phyloP scores from a whole-genome alignment of 805 yeast species.

The Suhomyces sp. region DNA sequence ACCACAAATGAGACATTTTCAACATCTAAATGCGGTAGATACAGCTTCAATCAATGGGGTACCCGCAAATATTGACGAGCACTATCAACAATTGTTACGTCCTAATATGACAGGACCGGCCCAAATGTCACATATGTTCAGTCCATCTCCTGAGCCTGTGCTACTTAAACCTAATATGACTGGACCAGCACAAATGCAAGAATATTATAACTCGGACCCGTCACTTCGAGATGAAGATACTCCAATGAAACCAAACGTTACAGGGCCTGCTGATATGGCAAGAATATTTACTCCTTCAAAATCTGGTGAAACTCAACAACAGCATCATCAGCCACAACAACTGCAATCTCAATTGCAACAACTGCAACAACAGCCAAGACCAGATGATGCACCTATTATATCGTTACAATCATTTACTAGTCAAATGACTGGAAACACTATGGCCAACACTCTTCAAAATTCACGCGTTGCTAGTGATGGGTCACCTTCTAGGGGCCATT shows the following conservation, averaged over 20 bases:
- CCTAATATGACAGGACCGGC: conserved; percentile 51
- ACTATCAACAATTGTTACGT: conserved; percentile 31
- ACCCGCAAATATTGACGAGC: conserved; percentile 52
- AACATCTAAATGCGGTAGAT: conserved; percentile 70
- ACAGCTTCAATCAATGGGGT: conserved; percentile 72
- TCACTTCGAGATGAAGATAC: conserved; percentile 10
- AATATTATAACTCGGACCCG: conserved; percentile 9
- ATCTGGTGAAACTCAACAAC: conserved; percentile 7
- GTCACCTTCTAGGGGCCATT: conserved; percentile 9
- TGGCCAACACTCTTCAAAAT: conserved; percentile 36
- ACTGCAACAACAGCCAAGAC: not conserved
- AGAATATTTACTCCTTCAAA: conserved; percentile 23
- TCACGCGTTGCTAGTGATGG: conserved; percentile 18
- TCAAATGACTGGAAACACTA: conserved; percentile 41
- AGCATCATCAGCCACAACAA: conserved; percentile 9
- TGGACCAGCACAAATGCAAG: conserved; percentile 45
- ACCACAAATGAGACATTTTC: conserved; percentile 66
- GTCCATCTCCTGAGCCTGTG: conserved; percentile 22
- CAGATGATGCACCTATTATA: conserved; percentile 24
- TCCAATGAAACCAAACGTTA: conserved; percentile 25
- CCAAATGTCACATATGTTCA: conserved; percentile 36
- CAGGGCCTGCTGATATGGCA: conserved; percentile 39
- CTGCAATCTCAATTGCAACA: not conserved
- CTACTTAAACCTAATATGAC: conserved; percentile 45
- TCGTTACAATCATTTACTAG: conserved; percentile 41